Base-by-base conservation (phyloP, 441 rosid genomes). In the Oxalis stricta region DNA sequence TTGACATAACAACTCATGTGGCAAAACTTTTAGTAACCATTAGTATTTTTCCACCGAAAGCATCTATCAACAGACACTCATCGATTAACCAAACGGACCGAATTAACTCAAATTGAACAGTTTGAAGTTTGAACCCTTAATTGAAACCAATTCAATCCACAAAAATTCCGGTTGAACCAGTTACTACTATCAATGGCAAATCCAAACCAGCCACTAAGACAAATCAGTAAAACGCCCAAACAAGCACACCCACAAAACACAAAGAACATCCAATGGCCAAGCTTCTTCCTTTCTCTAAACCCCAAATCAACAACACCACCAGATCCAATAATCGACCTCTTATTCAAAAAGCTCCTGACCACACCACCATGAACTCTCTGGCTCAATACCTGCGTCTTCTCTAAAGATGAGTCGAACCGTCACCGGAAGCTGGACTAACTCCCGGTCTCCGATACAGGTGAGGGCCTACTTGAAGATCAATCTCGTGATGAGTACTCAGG, bases 191-290 rank as follows among this genome's bases (percentile, higher is more conserved):
- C 95, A 40, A 82, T 72, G 53, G 79, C 67, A 54, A 94, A 85
- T 72, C 96, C 81, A 59, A 83, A 68, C 94, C 92, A 83, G 2
- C 96, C 94, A 52, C 65, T 59, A 10, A 79, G 81, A 63, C 92
- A 80, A 61, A 91, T 74, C 84, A 70, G 85, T 13, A 85, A 44
- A 66, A 85, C 76, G 33, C 96, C 94, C 63, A 63, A 85, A 80
- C 69, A 91, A 75, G 60, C 95, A 91, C 5, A 66, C 39, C 84
- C 93, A 49, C 87, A 91, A 21, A 85, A 86, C 10, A 55, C 38
- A 20, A 81, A 71, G 67, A 91, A 86, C 87, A 85, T 75, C 78
- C 68, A 73, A 21, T 76, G 96, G 2, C 92, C 84, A 12, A 89
- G 68, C 53, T 71, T 76, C 71, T 66, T 89, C 78, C 47, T 78